A percentile compares a stretch with the other conserved stretches of the same genome.
Conservation (phyloP, 139 green algal genomes). For the Auxenochlorella pyrenoidosa region DNA sequence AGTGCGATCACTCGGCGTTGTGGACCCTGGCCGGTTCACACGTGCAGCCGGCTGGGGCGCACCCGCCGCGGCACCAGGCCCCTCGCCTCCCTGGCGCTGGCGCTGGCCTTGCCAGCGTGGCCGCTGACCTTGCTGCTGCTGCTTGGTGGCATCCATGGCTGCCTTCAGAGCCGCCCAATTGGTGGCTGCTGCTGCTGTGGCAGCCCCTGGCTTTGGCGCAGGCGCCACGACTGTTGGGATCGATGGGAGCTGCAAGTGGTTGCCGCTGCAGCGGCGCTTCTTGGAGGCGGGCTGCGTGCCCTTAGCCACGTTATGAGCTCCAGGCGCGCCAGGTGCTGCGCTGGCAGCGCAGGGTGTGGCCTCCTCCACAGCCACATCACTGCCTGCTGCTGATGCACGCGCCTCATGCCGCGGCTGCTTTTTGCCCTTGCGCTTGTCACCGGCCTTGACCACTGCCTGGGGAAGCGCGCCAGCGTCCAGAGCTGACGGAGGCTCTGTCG, state of each 20-base stretch:
- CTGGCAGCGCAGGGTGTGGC: background rate
- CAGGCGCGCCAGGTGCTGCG: background rate
- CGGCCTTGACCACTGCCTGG: background rate
- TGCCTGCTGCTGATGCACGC: background rate
- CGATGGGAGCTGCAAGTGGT: background rate
- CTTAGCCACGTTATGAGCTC: too few species aligned
- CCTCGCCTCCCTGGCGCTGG: background rate
- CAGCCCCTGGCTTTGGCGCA: constrained; percentile 3
- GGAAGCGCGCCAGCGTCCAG: background rate
- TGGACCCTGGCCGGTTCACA: background rate
- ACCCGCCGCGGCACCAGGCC: background rate
- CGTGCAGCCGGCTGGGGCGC: background rate
- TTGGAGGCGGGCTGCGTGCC: background rate
- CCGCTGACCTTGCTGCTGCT: background rate
- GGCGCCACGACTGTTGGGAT: constrained; percentile 20
- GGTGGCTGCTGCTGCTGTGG: background rate
- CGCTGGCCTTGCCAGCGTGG: background rate
- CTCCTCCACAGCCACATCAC: background rate
- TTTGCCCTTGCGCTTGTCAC: background rate
- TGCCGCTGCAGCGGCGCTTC: background rate
- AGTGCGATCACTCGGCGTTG: background rate
- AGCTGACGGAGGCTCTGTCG: background rate
- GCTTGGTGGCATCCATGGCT: constrained; percentile 5
- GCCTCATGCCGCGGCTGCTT: background rate
- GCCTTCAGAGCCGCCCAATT: constrained; percentile 53